Evolutionary conservation across 2,329 filamentous ascomycete genomes (phyloP).

Genomic region (Hymenoscyphus albidus): DNA sequence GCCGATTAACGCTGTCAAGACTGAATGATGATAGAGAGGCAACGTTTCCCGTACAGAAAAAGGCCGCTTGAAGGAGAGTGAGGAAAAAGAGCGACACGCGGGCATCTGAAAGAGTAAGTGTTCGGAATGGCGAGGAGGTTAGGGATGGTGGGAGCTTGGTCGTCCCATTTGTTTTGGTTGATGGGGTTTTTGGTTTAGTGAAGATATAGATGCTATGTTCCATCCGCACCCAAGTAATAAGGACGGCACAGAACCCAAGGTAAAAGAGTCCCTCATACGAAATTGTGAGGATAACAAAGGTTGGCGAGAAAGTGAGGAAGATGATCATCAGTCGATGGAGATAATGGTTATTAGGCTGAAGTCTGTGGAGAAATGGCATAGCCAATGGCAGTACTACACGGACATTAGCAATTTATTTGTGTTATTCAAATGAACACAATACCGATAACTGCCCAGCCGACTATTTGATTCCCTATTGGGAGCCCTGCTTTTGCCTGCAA

Average conservation of each 20-base stretch:
- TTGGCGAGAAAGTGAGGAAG: constrained; percentile 88
- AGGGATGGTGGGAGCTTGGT: constrained; percentile 24
- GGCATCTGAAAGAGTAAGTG: constrained; percentile 75
- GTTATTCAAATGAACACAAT: constrained; percentile 33
- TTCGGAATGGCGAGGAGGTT: constrained; percentile 44
- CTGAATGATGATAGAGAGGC: constrained; percentile 92
- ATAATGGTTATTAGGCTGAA: constrained; percentile 82
- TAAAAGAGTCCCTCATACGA: constrained; percentile 98
- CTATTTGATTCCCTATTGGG: constrained; percentile 79
- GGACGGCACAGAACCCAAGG: constrained; percentile 75
- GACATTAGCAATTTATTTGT: constrained; percentile 7
- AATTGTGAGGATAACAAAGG: constrained; percentile 93
- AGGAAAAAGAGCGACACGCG: constrained; percentile 93
- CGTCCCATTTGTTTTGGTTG: constrained; percentile 20
- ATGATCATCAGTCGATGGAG: constrained; percentile 84
- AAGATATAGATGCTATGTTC: constrained; percentile 70
- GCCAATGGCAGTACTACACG: constrained; percentile 64
- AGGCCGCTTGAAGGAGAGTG: constrained; percentile 87
- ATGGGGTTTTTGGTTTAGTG: constrained; percentile 30
- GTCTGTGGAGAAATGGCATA: constrained; percentile 75
- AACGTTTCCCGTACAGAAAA: constrained; percentile 96
- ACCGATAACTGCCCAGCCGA: constrained; percentile 80
- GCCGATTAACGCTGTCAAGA: constrained; percentile 79
- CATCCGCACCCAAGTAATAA: constrained; percentile 87
- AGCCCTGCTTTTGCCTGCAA: constrained; percentile 81